Percentiles rank a stretch among this genome's conserved stretches.
Conservation (phyloP, 331 rosid genomes). For the Erythrophleum ivorense region DNA sequence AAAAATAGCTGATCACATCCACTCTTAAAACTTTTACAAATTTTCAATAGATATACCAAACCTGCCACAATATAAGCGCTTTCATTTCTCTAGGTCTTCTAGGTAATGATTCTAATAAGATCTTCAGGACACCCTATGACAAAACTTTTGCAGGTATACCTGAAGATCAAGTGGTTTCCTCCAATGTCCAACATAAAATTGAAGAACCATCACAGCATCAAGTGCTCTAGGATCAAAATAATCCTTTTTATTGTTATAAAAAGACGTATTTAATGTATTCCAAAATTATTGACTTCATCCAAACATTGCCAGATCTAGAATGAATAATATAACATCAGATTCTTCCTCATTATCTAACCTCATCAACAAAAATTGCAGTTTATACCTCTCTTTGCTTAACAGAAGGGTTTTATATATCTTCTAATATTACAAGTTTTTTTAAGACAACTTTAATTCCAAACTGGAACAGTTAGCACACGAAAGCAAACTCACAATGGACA, state of each 20-base stretch:
- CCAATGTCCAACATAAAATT: not conserved
- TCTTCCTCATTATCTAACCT: constrained; percentile 13
- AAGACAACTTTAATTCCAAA: not conserved
- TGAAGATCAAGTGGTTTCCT: not conserved
- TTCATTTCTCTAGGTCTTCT: not conserved
- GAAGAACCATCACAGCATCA: constrained; percentile 10
- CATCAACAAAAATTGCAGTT: not conserved
- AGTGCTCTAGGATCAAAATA: constrained; percentile 15
- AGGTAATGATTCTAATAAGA: not conserved
- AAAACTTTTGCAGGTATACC: not conserved
- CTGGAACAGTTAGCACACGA: constrained; percentile 27
- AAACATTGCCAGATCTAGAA: constrained; percentile 12
- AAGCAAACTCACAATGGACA: constrained; percentile 75
- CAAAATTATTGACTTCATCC: constrained; percentile 13
- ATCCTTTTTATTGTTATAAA: not conserved
- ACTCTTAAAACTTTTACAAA: not conserved
- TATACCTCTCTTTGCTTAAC: not conserved
- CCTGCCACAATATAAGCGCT: not conserved
- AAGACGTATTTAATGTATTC: not conserved
- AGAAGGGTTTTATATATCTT: not conserved
- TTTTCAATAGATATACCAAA: constrained; percentile 9
- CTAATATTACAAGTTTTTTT: constrained; percentile 23
- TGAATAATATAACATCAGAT: not conserved
- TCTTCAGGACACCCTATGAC: not conserved
- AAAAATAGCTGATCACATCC: not conserved